Percentiles rank a stretch among this genome's conserved stretches.
Evolutionary conservation across 768 basidiomycete genomes (phyloP).

Genomic region (Butyriboletus loyo): DNA sequence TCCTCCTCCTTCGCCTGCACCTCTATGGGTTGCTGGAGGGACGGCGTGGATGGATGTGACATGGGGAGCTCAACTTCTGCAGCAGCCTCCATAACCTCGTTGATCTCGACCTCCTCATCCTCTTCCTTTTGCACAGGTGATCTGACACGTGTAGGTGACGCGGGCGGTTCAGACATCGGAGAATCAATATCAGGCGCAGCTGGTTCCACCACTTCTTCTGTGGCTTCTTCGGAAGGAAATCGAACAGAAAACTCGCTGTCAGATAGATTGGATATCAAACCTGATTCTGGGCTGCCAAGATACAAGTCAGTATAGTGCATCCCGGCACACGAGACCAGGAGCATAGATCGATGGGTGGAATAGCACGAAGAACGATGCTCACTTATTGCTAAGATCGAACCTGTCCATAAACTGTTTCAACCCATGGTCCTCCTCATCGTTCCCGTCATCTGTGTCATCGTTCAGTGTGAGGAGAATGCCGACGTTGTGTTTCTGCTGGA

Average conservation of each 20-base stretch:
- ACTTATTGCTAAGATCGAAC: slow-evolving; percentile 56
- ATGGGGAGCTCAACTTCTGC: slow-evolving; percentile 13
- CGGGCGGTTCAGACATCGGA: slow-evolving; percentile 34
- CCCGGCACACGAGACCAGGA: slow-evolving; percentile 1
- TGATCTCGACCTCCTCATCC: slow-evolving; percentile 24
- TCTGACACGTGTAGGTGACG: slow-evolving; percentile 23
- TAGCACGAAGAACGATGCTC: slow-evolving; percentile 20
- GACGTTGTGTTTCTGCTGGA: slow-evolving; percentile 49
- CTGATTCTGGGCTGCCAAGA: slow-evolving; percentile 37
- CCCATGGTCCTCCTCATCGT: slow-evolving; percentile 35
- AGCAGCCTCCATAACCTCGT: slow-evolving; percentile 7
- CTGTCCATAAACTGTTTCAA: slow-evolving; percentile 52
- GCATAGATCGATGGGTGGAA: background rate
- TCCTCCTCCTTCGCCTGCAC: slow-evolving; percentile 11
- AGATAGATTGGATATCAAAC: slow-evolving; percentile 38
- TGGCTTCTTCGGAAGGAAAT: slow-evolving; percentile 10
- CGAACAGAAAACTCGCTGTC: slow-evolving; percentile 31
- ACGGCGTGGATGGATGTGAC: slow-evolving; percentile 16
- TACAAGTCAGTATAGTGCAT: slow-evolving; percentile 4
- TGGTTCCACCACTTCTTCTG: slow-evolving; percentile 7
- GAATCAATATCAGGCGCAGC: slow-evolving; percentile 25
- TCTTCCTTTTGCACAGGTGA: slow-evolving; percentile 26
- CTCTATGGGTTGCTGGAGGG: slow-evolving; percentile 10
- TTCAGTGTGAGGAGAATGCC: slow-evolving; percentile 39
- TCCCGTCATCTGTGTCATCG: slow-evolving; percentile 35